Evolutionary conservation across 148 eudicot genomes (phyloP), one percentile per base, ranked within the genome.

Genomic region (Bassia scoparia): DNA sequence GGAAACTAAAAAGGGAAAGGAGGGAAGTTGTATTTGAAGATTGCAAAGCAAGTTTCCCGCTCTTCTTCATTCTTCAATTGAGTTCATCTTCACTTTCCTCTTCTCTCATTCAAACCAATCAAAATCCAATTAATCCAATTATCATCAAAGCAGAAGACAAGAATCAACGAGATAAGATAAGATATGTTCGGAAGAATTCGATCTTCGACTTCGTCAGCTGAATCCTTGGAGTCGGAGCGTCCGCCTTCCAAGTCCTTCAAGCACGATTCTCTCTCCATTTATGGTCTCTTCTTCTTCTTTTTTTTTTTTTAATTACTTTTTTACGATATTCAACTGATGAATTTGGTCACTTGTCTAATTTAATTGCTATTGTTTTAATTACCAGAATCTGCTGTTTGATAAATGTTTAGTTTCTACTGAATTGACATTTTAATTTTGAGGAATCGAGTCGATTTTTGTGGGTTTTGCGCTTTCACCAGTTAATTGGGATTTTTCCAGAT

Each of bases 231-330:
- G 79, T 37, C 76, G 54, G 93, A 91, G 81, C 79, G 88, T 9
- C 74, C 79, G 0, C 76, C 85, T 81, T 64, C 86, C 20, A 91
- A 91, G 83, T 75, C 86, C 79, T 78, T 79, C 78, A 91, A 91
- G 61, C 82, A 87, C 78, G 94, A 89, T 76, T 89, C 92, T 75
- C 89, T 89, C 72, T 89, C 97, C 53, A 80, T 91, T 69, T 91
- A 86, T 31, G 97, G 97, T 91, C 81, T n/a, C 31, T 33, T 64
- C 30, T 43, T 41, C 21, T 29, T 65, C 13, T 31, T 21, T 16
- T 44, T 49, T 15, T 33, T 5, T 1, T 11, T 38, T 5, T 64
- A 2, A 52, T 70, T 6, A 4, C 46, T 35, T n/a, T 17, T 37
- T 37, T n/a, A n/a, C n/a, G n/a, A n/a, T n/a, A n/a, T n/a, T n/a